Evolutionary conservation across 1,284 basidiomycete genomes (phyloP).

Genomic region (Ceratobasidium sp.): DNA sequence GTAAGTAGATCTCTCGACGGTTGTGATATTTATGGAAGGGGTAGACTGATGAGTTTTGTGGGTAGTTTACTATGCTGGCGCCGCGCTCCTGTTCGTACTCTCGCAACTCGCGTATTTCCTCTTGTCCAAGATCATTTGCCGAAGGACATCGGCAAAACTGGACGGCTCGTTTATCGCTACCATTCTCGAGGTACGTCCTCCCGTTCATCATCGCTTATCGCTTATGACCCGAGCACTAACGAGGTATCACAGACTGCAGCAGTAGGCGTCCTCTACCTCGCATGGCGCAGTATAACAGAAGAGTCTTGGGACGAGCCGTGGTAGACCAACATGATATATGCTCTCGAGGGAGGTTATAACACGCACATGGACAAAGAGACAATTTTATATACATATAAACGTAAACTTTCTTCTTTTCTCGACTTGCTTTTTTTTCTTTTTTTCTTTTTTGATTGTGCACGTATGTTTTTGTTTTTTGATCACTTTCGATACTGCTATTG

Average conservation of each 20-base stretch:
- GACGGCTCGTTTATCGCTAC: slow-evolving; percentile 89
- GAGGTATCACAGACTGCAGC: slow-evolving; percentile 67
- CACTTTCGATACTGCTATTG: slow-evolving; percentile 13
- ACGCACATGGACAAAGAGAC: slow-evolving; percentile 5
- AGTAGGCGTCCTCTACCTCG: slow-evolving; percentile 78
- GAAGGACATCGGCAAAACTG: slow-evolving; percentile 72
- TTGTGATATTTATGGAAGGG: too few species aligned
- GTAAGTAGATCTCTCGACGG: slow-evolving; percentile 56
- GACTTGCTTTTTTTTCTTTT: not conserved
- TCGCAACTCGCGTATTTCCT: slow-evolving; percentile 85
- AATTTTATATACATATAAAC: not conserved
- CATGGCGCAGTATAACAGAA: slow-evolving; percentile 88
- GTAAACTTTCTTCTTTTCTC: slow-evolving; percentile 1
- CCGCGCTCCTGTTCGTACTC: slow-evolving; percentile 77
- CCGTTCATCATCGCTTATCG: not conserved
- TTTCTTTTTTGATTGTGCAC: slow-evolving; percentile 5
- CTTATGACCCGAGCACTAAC: not conserved
- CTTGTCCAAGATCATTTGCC: slow-evolving; percentile 80
- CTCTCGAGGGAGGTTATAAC: not conserved
- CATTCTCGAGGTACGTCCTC: slow-evolving; percentile 65
- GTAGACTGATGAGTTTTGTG: too few species aligned
- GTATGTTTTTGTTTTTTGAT: not conserved
- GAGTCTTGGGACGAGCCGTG: slow-evolving; percentile 53
- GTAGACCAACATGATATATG: slow-evolving; percentile 12
- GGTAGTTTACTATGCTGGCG: slow-evolving; percentile 74